These are phyloP conservation scores for Bruguiera hainesii DNA, from an alignment of 441 rosid genomes.

Conservation along the genomic window DNA sequence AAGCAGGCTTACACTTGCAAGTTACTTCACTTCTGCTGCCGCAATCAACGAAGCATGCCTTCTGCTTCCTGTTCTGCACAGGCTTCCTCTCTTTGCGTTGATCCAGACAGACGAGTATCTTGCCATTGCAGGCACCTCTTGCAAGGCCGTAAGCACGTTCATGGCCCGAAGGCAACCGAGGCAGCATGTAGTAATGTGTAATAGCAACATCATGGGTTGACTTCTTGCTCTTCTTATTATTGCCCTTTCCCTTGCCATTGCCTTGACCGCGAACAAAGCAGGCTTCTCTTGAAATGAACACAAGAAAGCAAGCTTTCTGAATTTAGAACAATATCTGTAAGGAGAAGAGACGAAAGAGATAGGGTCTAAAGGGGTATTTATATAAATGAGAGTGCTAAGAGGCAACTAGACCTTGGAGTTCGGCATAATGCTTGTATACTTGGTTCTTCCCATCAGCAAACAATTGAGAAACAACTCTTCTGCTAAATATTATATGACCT, in stretches of 20 bases:
- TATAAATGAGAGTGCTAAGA: neutral
- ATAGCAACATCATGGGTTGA: slow-evolving; percentile 31
- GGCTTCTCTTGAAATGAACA: slow-evolving; percentile 16
- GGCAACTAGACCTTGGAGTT: slow-evolving; percentile 23
- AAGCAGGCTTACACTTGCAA: slow-evolving; percentile 66
- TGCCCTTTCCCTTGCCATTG: neutral
- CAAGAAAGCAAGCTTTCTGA: slow-evolving; percentile 16
- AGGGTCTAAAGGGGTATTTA: neutral
- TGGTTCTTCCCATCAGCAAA: slow-evolving; percentile 13
- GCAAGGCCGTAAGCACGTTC: slow-evolving; percentile 54
- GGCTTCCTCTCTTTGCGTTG: slow-evolving; percentile 67
- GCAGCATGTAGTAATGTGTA: slow-evolving; percentile 27
- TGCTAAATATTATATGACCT: slow-evolving; percentile 7
- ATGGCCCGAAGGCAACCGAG: slow-evolving; percentile 30
- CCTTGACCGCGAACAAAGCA: slow-evolving; percentile 16
- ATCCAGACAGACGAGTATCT: slow-evolving; percentile 50
- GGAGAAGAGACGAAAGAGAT: neutral
- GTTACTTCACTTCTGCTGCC: slow-evolving; percentile 86
- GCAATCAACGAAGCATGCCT: slow-evolving; percentile 70
- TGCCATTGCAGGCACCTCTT: slow-evolving; percentile 42
- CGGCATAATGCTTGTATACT: slow-evolving; percentile 26
- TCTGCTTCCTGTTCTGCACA: slow-evolving; percentile 34
- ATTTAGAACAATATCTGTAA: neutral
- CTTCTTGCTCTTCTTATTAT: neutral
- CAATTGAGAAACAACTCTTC: slow-evolving; percentile 20